Evolutionary conservation across 352 stramenopile species (phyloP).

Genomic region (Phytophthora fragariae): DNA sequence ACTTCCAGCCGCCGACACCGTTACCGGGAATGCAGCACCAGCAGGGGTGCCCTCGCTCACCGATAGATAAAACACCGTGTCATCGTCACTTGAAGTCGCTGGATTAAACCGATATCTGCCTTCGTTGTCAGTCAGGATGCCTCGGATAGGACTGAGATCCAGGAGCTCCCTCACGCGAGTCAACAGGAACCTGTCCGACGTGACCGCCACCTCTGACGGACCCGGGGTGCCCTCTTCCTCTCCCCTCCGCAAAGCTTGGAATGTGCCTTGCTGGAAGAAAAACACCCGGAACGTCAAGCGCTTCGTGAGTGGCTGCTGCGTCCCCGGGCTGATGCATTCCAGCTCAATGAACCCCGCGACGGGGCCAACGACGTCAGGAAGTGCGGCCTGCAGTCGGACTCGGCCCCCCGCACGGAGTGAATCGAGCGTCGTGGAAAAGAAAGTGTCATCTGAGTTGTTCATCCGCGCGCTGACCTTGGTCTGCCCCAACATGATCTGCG

Average conservation of each 20-base stretch:
- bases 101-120: constrained; percentile 59
- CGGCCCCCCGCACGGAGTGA: constrained; percentile 30
- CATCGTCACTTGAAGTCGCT: background rate
- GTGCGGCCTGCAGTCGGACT: constrained; percentile 41
- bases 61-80: constrained; percentile 41
- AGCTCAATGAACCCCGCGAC: constrained; percentile 46
- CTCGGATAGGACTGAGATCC: constrained; percentile 62
- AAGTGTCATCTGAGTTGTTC: background rate
- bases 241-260: constrained; percentile 40
- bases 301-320: constrained; percentile 62
- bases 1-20: constrained; percentile 30
- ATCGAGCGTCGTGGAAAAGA: constrained; percentile 37
- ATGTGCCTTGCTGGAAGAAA: constrained; percentile 46
- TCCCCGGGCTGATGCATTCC: constrained; percentile 64
- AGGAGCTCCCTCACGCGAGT: constrained; percentile 56
- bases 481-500: constrained; percentile 60
- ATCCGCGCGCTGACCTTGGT: constrained; percentile 36
- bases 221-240: constrained; percentile 21
- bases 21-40: constrained; percentile 26
- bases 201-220: constrained; percentile 14
- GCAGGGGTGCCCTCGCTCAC: constrained; percentile 24
- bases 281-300: constrained; percentile 53
- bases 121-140: constrained; percentile 49
- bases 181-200: constrained; percentile 45
- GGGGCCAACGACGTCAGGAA: constrained; percentile 23